Percentiles rank a stretch among this genome's conserved stretches.
phyloP scores from a whole-genome alignment of 2,329 filamentous ascomycete genomes.

The Exophiala sp. region DNA sequence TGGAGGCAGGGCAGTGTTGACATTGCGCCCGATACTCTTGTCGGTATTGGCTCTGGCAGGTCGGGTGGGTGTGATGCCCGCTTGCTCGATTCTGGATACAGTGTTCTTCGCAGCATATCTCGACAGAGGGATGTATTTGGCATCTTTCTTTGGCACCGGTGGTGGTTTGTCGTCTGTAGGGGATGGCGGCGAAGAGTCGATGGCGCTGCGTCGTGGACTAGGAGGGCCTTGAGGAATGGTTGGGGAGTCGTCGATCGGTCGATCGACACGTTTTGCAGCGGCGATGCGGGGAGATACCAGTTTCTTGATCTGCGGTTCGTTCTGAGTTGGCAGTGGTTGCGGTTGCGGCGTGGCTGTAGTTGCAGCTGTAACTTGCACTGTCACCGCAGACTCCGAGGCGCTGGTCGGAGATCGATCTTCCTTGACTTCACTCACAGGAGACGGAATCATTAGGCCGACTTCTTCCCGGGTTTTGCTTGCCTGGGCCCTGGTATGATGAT shows the following conservation, averaged over 20 bases:
- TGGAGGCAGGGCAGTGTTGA: background rate
- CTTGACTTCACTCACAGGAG: slow-evolving; percentile 22
- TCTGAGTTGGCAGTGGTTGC: background rate
- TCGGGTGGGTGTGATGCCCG: slow-evolving; percentile 17
- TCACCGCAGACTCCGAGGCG: background rate
- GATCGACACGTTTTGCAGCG: slow-evolving; percentile 14
- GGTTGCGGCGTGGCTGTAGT: background rate
- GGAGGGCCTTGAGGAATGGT: slow-evolving; percentile 24
- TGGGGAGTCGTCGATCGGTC: slow-evolving; percentile 23
- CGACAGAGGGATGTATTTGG: slow-evolving; percentile 27
- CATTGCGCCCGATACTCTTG: background rate
- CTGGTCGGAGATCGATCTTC: slow-evolving; percentile 22
- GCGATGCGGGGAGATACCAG: slow-evolving; percentile 8
- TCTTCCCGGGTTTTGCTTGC: slow-evolving; percentile 14
- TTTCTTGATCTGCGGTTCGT: slow-evolving; percentile 2
- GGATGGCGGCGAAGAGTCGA: background rate
- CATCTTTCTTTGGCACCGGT: slow-evolving; percentile 25
- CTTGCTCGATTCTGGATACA: slow-evolving; percentile 20
- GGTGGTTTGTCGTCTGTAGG: slow-evolving; percentile 19
- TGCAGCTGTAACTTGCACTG: no score
- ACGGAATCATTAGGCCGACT: slow-evolving; percentile 20
- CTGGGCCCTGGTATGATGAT: background rate
- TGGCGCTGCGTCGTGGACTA: background rate
- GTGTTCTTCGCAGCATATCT: slow-evolving; percentile 27
- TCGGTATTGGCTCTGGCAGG: slow-evolving; percentile 20